Base-by-base conservation (phyloP, 371 early-diverging fungal genomes). In the Massospora cicadina region DNA sequence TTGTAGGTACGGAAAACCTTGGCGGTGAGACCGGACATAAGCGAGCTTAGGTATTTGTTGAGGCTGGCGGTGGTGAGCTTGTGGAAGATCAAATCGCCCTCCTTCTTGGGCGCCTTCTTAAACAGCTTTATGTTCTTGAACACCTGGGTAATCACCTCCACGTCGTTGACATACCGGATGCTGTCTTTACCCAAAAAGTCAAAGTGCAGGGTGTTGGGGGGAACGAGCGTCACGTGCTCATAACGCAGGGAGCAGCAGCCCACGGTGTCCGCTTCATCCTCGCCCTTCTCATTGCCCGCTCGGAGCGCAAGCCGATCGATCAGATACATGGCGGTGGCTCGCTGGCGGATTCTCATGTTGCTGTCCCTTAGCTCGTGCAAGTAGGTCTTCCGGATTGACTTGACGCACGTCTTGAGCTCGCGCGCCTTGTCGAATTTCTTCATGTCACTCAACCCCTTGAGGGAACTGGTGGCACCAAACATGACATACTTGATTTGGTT, bases 1-100 rank as follows among this genome's bases (percentile, higher is more conserved):
- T 98, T 98, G 75, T 82, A 94, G 25, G 98, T 98, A 88, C 98
- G 96, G 80, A 98, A 98, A 24, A 96, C 98, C 72, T 98, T 98
- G 65, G 96, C 96, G 1, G 93, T 89, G 33, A 98, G 73, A 1
- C 96, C 95, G n/a, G 80, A 75, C 94, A 95, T 94, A 68, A 83
- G 81, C 25, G 67, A 78, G 28, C 81, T 82, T 66, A 98, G 74
- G 69, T 95, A 84, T 73, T 89, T 92, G 79, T 98, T 98, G 62
- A 98, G 71, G n/a, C n/a, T n/a, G 26, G 77, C 71, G 0, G 80
- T 65, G 0, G 91, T 84, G 26, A 98, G 72, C 2, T 90, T 83
- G 71, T 95, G 93, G 77, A 98, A 98, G 62, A 97, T 76, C 68
- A 77, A 74, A 68, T 92, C 86, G 1, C 83, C 84, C 24, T 75